Percentiles rank a stretch among this genome's conserved stretches.
Conservation (phyloP, 2,329 filamentous ascomycete genomes). For the Cladosporium sp. region DNA sequence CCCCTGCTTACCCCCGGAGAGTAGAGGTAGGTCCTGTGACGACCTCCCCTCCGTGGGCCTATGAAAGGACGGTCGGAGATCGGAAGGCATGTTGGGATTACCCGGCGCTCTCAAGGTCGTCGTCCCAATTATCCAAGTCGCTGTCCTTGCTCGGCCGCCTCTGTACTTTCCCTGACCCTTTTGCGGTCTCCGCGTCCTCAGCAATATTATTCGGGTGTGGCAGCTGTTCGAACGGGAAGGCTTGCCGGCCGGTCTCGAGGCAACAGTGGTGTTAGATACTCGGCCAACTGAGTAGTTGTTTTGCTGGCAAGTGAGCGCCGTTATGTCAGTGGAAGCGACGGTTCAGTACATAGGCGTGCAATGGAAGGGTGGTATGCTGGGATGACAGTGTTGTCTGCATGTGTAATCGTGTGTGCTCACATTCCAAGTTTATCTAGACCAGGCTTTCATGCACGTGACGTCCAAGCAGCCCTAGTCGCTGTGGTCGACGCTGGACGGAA, state of each 20-base stretch:
- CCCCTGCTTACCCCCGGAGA: conserved; percentile 41
- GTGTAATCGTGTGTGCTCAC: no score
- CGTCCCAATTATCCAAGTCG: conserved; percentile 45
- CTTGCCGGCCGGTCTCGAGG: conserved; percentile 26
- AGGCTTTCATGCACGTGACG: no score
- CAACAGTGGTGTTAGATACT: conserved; percentile 20
- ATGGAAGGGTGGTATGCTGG: no score
- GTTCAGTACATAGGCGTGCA: no score
- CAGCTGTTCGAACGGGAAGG: conserved; percentile 28
- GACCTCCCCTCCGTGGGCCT: no score
- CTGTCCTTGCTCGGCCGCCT: conserved; percentile 24
- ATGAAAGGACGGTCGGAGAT: conserved; percentile 47
- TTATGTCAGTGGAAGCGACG: no score
- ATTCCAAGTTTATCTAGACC: no score
- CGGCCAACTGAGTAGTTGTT: background rate
- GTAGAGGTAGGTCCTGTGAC: conserved; percentile 49
- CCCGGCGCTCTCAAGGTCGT: conserved; percentile 28
- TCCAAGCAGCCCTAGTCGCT: no score
- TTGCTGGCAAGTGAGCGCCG: background rate
- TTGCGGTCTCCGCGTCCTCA: background rate
- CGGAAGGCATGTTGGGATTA: conserved; percentile 45
- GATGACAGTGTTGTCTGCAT: no score
- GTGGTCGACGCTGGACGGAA: no score
- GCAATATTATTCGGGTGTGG: conserved; percentile 20
- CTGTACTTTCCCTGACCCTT: conserved; percentile 12